Percentiles rank a stretch among this genome's conserved stretches.
phyloP scores from a whole-genome alignment of 768 basidiomycete genomes.

The Boletus reticuloceps region DNA sequence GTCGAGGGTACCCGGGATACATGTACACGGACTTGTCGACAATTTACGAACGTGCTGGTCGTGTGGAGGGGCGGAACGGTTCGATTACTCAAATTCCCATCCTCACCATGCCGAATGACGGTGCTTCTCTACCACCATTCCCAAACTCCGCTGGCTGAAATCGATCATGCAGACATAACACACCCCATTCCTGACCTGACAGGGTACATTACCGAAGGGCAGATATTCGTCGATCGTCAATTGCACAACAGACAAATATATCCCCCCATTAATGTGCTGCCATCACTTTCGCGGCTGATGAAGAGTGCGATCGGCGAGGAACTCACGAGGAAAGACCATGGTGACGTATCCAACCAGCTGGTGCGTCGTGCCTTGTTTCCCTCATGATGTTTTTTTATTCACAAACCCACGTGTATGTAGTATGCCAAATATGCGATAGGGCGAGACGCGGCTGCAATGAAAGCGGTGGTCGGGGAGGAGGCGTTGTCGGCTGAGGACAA shows the following conservation, averaged over 20 bases:
- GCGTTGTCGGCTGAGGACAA: constrained; percentile 94
- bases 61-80: constrained; percentile 95
- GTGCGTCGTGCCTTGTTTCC: constrained; percentile 47
- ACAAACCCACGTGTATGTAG: constrained; percentile 45
- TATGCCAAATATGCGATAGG: constrained; percentile 99
- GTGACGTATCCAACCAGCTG: constrained; percentile 98
- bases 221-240: constrained; percentile 98
- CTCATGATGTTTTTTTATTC: constrained; percentile 11
- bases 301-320: constrained; percentile 99
- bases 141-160: constrained; percentile 23
- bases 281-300: constrained; percentile 98
- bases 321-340: constrained; percentile 96
- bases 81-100: constrained; percentile 99
- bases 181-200: constrained; percentile 99
- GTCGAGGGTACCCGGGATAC: constrained; percentile 97
- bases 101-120: constrained; percentile 99
- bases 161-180: constrained; percentile 79
- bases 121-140: constrained; percentile 44
- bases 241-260: constrained; percentile 97
- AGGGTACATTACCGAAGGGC: constrained; percentile 99
- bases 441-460: constrained; percentile 96
- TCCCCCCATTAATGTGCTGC: constrained; percentile 98
- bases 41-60: constrained; percentile 98
- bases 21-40: constrained; percentile 99
- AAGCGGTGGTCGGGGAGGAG: constrained; percentile 99